phyloP scores from a whole-genome alignment of 192 early-diverging fungal genomes.

The Chytriomyces hyalinus region DNA sequence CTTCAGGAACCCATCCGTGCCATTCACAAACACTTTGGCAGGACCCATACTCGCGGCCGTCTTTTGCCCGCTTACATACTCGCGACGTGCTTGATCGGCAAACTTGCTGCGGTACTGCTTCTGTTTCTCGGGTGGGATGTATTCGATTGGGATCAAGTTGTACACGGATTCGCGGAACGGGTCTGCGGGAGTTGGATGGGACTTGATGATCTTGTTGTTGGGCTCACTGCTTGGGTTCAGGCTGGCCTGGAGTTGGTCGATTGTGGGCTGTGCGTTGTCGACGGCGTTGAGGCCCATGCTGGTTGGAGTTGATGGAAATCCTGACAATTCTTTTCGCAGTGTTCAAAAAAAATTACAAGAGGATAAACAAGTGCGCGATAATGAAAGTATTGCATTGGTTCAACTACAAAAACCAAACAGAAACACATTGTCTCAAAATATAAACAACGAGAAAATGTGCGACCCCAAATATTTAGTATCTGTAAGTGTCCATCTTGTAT shows the following conservation, averaged over 20 bases:
- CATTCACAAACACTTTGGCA: constrained; percentile 44
- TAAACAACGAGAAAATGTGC: neutral
- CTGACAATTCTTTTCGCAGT: neutral
- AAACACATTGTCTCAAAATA: neutral
- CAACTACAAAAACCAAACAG: neutral
- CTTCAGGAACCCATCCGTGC: constrained; percentile 49
- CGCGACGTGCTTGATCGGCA: constrained; percentile 49
- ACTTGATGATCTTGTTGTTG: constrained; percentile 20
- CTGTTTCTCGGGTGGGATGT: constrained; percentile 44
- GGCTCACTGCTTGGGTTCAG: neutral
- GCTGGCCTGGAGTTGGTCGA: neutral
- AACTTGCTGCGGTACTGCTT: constrained; percentile 50
- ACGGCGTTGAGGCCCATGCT: neutral
- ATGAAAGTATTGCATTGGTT: neutral
- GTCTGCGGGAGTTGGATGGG: constrained; percentile 45
- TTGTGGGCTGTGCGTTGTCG: neutral
- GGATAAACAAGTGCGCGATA: neutral
- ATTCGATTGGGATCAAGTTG: constrained; percentile 52
- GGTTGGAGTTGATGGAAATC: neutral
- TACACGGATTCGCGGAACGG: constrained; percentile 59
- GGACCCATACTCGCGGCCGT: constrained; percentile 59
- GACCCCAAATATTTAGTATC: constrained; percentile 65
- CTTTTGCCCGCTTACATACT: constrained; percentile 50
- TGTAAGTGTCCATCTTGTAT: constrained; percentile 97
- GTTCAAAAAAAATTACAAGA: no score